Evolutionary conservation across 768 basidiomycete genomes (phyloP).

Genomic region (Leccinum subgranulosum): DNA sequence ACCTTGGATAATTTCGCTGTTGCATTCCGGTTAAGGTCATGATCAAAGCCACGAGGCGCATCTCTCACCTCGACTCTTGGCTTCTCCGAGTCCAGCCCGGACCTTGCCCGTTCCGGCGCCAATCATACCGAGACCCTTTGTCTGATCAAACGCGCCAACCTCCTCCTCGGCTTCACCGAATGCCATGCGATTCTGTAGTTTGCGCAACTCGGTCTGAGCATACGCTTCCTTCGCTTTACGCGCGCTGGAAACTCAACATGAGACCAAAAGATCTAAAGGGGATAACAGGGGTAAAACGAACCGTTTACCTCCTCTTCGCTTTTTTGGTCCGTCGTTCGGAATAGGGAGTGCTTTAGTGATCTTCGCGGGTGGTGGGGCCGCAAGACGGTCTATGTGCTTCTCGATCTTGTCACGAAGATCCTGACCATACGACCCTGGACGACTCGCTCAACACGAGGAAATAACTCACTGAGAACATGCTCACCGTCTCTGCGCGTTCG

Average conservation of each 20-base stretch:
- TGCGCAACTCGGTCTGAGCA: conserved; percentile 93
- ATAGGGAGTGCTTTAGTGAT: conserved; percentile 90
- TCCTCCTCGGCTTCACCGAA: conserved; percentile 97
- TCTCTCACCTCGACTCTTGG: conserved; percentile 81
- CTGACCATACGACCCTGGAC: conserved; percentile 73
- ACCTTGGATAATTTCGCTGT: conserved; percentile 94
- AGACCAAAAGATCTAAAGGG: neutral
- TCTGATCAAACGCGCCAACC: conserved; percentile 94
- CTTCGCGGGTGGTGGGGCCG: conserved; percentile 93
- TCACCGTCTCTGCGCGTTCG: conserved; percentile 76
- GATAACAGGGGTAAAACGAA: conserved; percentile 31
- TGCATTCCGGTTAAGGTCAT: neutral
- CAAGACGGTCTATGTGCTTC: conserved; percentile 84
- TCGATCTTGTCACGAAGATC: conserved; percentile 85
- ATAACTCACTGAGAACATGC: conserved; percentile 6
- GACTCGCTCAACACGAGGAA: neutral
- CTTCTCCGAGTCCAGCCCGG: conserved; percentile 81
- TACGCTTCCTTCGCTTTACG: conserved; percentile 99
- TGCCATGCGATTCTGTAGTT: conserved; percentile 94
- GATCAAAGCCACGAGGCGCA: neutral
- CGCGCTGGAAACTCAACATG: conserved; percentile 49
- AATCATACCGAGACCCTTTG: conserved; percentile 98
- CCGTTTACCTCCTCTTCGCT: conserved; percentile 94
- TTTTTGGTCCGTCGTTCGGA: conserved; percentile 94
- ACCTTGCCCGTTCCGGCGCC: conserved; percentile 85